Base-by-base conservation (phyloP, 768 basidiomycete genomes). In the Psilocybe cyanescens region DNA sequence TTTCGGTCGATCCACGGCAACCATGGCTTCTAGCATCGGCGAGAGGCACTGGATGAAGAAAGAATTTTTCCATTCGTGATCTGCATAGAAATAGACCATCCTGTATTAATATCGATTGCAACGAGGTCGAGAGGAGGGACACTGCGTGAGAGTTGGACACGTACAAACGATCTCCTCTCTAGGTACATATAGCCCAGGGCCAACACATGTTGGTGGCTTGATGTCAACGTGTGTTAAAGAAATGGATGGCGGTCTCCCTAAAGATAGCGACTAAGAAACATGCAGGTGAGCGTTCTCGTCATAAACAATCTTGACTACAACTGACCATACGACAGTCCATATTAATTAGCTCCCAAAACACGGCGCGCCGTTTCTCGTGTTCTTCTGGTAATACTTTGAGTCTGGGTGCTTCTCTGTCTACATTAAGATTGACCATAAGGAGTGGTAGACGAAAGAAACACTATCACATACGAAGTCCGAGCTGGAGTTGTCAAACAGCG, bases 341-440 rank as follows among this genome's bases (percentile, higher is more conserved):
- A 70, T 87, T 86, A 56, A 90, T 78, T 65, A 91, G 76, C 71
- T 90, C 88, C 90, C 90, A 91, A 70, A 90, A 88, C 48, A 91
- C 81, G 53, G 85, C 83, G 49, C 86, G 79, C 50, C 88, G 86
- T 65, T 84, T 85, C 67, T 91, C 88, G 45, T 87, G 80, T 69
- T 90, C 89, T 70, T 91, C 89, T 48, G 89, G 89, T 35, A 90
- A 86, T 48, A 85, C 78, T 69, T 88, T 88, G 62, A 83, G 73
- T 67, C 86, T 80, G 51, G 86, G 83, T 44, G 82, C 80, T 71
- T 90, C 87, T 57, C 89, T 86, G 77, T 91, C 90, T 91, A 70
- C 33, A 65, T 55, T 52, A 60, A 66, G 5, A 65, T 63, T 28
- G 59, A 64, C 41, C 7, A 49, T 56, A 41, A 57, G 49, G n/a